phyloP scores from a whole-genome alignment of 2,329 filamentous ascomycete genomes.

The Fusarium sp. region DNA sequence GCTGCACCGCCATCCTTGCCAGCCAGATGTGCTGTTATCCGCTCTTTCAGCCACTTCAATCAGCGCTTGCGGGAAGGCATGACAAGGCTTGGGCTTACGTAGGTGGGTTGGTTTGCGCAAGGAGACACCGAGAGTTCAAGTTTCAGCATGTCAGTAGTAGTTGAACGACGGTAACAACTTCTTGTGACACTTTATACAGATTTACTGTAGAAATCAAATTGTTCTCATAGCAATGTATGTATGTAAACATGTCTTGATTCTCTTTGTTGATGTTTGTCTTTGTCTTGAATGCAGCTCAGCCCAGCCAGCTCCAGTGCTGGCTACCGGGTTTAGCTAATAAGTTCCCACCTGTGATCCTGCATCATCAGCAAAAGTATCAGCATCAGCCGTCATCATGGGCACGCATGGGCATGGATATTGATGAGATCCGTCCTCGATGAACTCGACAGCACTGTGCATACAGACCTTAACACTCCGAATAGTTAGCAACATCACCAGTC shows the following conservation, averaged over 20 bases:
- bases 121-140: neutral
- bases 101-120: neutral
- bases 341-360: constrained; percentile 14
- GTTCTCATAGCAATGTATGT: neutral
- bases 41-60: constrained; percentile 26
- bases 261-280: neutral
- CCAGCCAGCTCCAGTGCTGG: neutral
- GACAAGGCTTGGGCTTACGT: constrained; percentile 17
- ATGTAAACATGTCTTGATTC: neutral
- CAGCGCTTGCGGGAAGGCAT: constrained; percentile 4
- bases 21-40: neutral
- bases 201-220: neutral
- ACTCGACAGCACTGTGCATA: neutral
- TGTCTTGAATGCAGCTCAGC: constrained; percentile 3
- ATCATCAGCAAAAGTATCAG: constrained; percentile 9
- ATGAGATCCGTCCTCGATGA: neutral
- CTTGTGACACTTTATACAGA: too few species aligned
- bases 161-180: neutral
- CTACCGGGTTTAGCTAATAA: constrained; percentile 3
- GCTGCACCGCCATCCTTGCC: constrained; percentile 19
- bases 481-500: neutral
- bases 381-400: constrained; percentile 11
- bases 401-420: neutral
- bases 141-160: neutral
- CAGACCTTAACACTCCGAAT: neutral